Percentiles rank a stretch among this genome's conserved stretches.
Conservation (phyloP, 306 rosid genomes). For the Vigna unguiculata region DNA sequence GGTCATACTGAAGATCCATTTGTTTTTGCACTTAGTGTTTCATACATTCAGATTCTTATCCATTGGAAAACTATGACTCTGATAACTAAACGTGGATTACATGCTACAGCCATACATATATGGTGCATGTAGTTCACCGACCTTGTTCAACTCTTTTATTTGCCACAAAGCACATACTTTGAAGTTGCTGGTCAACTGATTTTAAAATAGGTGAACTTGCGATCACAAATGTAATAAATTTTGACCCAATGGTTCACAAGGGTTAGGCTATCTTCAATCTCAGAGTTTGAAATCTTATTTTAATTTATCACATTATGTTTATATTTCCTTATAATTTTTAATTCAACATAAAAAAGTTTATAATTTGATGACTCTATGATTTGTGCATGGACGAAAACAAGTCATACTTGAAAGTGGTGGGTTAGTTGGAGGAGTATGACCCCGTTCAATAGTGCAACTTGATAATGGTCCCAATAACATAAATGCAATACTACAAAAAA, state of each 20-base stretch:
- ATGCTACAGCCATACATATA: neutral
- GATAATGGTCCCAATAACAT: conserved; percentile 23
- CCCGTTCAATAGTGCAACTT: conserved; percentile 18
- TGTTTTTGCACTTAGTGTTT: neutral
- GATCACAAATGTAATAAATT: neutral
- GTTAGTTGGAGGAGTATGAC: conserved; percentile 15
- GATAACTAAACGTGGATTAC: neutral
- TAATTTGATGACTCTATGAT: too few relatives aligned
- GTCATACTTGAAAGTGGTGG: neutral
- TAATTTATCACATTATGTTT: too few relatives aligned
- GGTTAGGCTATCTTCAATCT: too few relatives aligned
- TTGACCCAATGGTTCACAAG: too few relatives aligned
- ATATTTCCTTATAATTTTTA: too few relatives aligned
- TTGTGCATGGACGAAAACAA: neutral
- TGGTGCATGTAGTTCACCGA: conserved; percentile 40
- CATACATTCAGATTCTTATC: neutral
- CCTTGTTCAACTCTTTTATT: conserved; percentile 35
- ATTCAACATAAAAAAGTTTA: too few relatives aligned
- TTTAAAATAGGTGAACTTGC: neutral
- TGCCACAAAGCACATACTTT: neutral
- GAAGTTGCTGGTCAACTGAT: conserved; percentile 8
- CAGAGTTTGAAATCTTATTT: too few relatives aligned
- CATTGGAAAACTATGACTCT: neutral
- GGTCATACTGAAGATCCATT: neutral
- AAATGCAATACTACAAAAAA: neutral